Percentiles rank a stretch among this genome's conserved stretches.
Evolutionary conservation across 441 rosid species (phyloP).

Genomic region (Omphalea diandra): DNA sequence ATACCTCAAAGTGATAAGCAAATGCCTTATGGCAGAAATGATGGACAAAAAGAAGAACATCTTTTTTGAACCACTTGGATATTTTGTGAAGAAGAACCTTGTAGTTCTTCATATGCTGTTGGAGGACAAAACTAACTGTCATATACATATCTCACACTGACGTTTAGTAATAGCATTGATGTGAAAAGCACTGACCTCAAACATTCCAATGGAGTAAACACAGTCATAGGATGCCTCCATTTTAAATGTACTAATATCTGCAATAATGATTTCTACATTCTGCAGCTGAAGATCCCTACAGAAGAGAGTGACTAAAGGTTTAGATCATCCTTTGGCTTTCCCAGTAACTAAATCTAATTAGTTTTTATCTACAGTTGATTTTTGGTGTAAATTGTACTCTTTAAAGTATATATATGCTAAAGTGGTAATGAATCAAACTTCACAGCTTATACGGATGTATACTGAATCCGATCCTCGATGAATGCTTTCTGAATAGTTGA

Average conservation of each 20-base stretch:
- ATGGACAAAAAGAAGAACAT: conserved; percentile 69
- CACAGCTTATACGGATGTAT: too few species aligned
- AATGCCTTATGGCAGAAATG: conserved; percentile 80
- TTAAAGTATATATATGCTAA: neutral
- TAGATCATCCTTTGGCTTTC: too few species aligned
- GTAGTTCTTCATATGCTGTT: conserved; percentile 87
- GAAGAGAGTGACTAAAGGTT: neutral
- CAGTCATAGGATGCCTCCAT: conserved; percentile 74
- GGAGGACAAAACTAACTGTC: conserved; percentile 6
- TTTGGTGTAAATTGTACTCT: neutral
- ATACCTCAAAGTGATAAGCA: conserved; percentile 87
- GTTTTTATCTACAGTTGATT: too few species aligned
- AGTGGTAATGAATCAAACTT: neutral
- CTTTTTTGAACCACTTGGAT: conserved; percentile 79
- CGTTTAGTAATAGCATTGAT: neutral
- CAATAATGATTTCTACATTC: conserved; percentile 72
- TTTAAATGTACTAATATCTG: conserved; percentile 73
- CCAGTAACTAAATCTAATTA: too few species aligned
- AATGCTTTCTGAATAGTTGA: conserved; percentile 66
- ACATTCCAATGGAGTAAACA: conserved; percentile 80
- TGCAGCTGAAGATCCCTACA: conserved; percentile 52
- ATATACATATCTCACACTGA: neutral
- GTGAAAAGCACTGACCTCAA: conserved; percentile 53
- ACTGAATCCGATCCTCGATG: conserved; percentile 68
- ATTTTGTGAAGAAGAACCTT: conserved; percentile 68